phyloP scores from a whole-genome alignment of 805 yeast genomes.

The Isabelozyma pseudorhagii region DNA sequence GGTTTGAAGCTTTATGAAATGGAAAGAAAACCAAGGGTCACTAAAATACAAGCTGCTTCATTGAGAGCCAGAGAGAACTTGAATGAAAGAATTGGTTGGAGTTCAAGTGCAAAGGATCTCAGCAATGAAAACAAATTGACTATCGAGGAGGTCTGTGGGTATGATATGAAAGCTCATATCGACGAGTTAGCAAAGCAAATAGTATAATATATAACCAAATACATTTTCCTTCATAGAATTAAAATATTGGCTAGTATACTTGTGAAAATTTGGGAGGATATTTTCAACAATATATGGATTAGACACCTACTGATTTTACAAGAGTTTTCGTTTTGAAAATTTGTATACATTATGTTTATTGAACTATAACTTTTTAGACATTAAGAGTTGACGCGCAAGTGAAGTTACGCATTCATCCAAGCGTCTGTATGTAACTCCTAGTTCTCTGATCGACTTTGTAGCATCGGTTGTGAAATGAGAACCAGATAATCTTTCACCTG shows the following conservation, averaged over 20 bases:
- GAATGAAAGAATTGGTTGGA: conserved; percentile 29
- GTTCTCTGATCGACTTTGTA: conserved; percentile 13
- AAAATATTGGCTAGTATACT: too few relatives aligned
- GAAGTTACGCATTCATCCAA: conserved; percentile 1
- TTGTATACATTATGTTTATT: neutral
- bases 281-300: too few relatives aligned
- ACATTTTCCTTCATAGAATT: neutral
- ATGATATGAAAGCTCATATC: conserved; percentile 23
- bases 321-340: neutral
- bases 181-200: conserved; percentile 7
- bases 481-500: conserved; percentile 14
- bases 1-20: conserved; percentile 19
- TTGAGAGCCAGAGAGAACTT: conserved; percentile 27
- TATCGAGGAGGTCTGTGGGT: conserved; percentile 28
- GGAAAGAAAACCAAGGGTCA: conserved; percentile 25
- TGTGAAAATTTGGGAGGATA: too few relatives aligned
- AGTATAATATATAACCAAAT: neutral
- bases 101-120: conserved; percentile 12
- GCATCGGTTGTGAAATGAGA: conserved; percentile 22
- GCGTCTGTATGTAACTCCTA: conserved; percentile 14
- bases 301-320: neutral
- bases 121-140: conserved; percentile 17
- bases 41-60: conserved; percentile 26
- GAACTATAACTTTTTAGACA: neutral
- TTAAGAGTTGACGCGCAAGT: conserved; percentile 1